Percentiles rank a stretch among this genome's conserved stretches.
Conservation (phyloP, 805 yeast species). For the Teunomyces funiuensis region DNA sequence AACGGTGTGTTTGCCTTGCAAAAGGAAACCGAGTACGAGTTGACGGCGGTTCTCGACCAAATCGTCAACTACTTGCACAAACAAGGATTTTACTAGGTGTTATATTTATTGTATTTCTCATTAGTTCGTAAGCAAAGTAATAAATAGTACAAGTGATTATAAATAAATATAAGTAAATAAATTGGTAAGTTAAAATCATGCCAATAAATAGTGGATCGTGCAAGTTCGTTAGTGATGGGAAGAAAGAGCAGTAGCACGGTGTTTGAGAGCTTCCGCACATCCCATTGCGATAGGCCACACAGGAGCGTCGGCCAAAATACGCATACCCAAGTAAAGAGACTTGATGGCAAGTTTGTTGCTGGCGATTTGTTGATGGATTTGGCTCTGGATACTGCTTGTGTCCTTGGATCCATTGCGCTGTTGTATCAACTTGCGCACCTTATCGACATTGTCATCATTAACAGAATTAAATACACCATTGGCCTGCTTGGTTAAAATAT, state of each 20-base stretch:
- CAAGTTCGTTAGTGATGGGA: background rate
- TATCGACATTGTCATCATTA: constrained; percentile 9
- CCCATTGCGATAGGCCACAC: constrained; percentile 82
- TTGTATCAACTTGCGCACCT: constrained; percentile 10
- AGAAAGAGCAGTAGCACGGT: constrained; percentile 35
- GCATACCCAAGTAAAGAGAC: constrained; percentile 67
- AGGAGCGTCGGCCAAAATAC: constrained; percentile 81
- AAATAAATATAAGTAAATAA: constrained; percentile 1
- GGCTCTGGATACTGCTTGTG: constrained; percentile 29
- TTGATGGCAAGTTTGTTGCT: constrained; percentile 51
- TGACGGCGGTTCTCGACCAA: constrained; percentile 59
- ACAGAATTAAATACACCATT: constrained; percentile 53
- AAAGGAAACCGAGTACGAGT: constrained; percentile 14
- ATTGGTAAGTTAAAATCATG: constrained; percentile 1
- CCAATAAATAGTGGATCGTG: background rate
- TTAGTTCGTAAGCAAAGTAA: background rate
- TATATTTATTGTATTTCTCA: background rate
- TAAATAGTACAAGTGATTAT: background rate
- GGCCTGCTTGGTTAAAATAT: constrained; percentile 56
- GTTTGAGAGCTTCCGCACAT: constrained; percentile 76
- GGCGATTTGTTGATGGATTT: constrained; percentile 45
- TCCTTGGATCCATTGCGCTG: constrained; percentile 44
- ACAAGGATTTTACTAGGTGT: constrained; percentile 73
- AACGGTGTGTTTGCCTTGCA: constrained; percentile 11
- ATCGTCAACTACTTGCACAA: constrained; percentile 71